Evolutionary conservation across 1,139 yeast genomes (phyloP).

Genomic region (Arxiozyma slooffiae): DNA sequence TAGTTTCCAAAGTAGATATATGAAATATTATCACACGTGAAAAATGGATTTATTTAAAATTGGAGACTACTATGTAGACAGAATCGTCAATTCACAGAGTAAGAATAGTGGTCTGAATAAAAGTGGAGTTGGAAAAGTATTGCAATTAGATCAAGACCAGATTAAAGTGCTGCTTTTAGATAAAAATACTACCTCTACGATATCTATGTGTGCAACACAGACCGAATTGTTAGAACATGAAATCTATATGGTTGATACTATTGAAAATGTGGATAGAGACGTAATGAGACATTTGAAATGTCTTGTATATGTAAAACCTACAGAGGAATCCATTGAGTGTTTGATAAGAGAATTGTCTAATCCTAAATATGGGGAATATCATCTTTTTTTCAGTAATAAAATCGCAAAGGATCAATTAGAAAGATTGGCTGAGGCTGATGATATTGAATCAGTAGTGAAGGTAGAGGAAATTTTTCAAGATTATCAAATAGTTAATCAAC

Average conservation of each 20-base stretch:
- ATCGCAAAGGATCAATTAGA: constrained; percentile 71
- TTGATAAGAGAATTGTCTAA: constrained; percentile 56
- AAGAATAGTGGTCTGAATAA: constrained; percentile 2
- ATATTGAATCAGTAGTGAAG: constrained; percentile 62
- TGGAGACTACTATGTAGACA: constrained; percentile 41
- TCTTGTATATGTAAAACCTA: constrained; percentile 69
- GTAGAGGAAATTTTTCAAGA: constrained; percentile 83
- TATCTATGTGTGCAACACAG: constrained; percentile 83
- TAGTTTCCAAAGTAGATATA: not conserved
- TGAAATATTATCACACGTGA: not conserved
- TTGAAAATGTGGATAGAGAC: constrained; percentile 56
- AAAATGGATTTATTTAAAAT: constrained; percentile 46
- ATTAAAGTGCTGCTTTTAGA: constrained; percentile 75
- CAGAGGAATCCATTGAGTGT: constrained; percentile 48
- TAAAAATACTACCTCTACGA: constrained; percentile 64
- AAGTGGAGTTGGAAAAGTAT: not conserved
- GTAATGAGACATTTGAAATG: constrained; percentile 78
- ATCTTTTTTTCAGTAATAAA: constrained; percentile 65
- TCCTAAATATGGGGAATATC: constrained; percentile 75
- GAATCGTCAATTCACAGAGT: constrained; percentile 35
- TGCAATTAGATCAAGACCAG: constrained; percentile 33
- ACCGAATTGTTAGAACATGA: constrained; percentile 73
- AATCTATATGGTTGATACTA: constrained; percentile 65
- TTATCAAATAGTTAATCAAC: constrained; percentile 61
- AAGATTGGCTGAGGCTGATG: constrained; percentile 81